Evolutionary conservation across 805 yeast species (phyloP), one percentile per base, ranked within the genome.

Genomic region (Schwanniomyces sp.): DNA sequence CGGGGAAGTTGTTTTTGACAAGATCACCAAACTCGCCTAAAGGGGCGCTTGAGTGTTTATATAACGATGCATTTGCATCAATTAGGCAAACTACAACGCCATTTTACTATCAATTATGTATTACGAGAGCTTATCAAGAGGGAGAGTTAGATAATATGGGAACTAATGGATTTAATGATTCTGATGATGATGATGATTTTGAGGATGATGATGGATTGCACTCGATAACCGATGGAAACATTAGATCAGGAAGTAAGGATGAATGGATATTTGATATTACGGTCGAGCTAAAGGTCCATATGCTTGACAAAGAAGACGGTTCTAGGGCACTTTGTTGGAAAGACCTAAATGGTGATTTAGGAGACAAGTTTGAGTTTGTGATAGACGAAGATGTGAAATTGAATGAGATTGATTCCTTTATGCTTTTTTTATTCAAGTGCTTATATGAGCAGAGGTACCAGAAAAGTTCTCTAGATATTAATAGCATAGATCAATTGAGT

Each of bases 301-400:
- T 79, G 47, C 73, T 72, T 48, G 72, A 78, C 47, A 77, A 78
- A 45, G 65, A 72, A 36, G 79, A 81, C 32, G 87, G 85, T 1
- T 69, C 77, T 4, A 68, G 74, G 34, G 81, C 84, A 1, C 77
- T 92, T 25, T 73, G 85, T 0, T 92, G 98, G 98, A 75, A 70
- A 11, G 96, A 94, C 63, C 61, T 82, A 32, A 83, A 82, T 39
- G 97, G 96, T n/a, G 97, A 91, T 57, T 74, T 76, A 5, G 97
- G 90, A 21, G 97, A 91, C 59, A 69, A 75, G 52, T 90, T 86
- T 64, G 96, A 91, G 65, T 91, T 88, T 66, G 76, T 86, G 18
- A 80, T 89, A 43, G 88, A 83, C 51, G 78, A 76, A 41, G 76
- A 78, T 11, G 79, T 84, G n/a, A 71, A 81, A 7, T 57, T 70